These are phyloP conservation scores for Pulicaria dysenterica DNA, from an alignment of 129 eudicot genomes.

Conservation along the genomic window DNA sequence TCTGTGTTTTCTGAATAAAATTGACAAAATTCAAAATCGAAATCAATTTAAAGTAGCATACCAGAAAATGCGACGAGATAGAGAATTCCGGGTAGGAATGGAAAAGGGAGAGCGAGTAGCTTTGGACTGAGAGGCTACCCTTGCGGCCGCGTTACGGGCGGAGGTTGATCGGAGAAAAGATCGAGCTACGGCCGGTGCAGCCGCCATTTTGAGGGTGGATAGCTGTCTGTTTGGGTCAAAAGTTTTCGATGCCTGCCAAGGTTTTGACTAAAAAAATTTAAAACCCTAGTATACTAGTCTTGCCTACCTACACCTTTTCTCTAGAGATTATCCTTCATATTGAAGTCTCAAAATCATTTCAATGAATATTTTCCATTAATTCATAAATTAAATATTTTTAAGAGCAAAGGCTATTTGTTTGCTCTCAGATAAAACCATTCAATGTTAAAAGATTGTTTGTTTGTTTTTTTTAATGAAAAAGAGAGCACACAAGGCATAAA, in stretches of 20 bases:
- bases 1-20: too few relatives aligned
- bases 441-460: too few relatives aligned
- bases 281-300: background rate
- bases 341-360: too few relatives aligned
- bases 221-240: background rate
- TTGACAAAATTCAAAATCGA: background rate
- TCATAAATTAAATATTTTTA: too few relatives aligned
- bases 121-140: constrained; percentile 34
- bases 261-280: constrained; percentile 17
- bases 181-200: constrained; percentile 48
- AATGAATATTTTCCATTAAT: too few relatives aligned
- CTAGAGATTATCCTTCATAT: too few relatives aligned
- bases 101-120: constrained; percentile 34
- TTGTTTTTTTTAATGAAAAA: too few relatives aligned
- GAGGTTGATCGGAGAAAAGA: constrained; percentile 43
- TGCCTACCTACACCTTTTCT: too few relatives aligned
- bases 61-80: constrained; percentile 43
- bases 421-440: too few relatives aligned
- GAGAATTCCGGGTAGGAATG: constrained; percentile 31
- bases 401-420: too few relatives aligned
- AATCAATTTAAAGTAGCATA: constrained; percentile 16
- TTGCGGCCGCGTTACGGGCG: constrained; percentile 37
- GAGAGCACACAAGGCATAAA: too few relatives aligned
- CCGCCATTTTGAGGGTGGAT: constrained; percentile 30
- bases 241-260: constrained; percentile 18